Conservation (phyloP, 2,329 filamentous ascomycete genomes). For the Cercospora janseana region DNA sequence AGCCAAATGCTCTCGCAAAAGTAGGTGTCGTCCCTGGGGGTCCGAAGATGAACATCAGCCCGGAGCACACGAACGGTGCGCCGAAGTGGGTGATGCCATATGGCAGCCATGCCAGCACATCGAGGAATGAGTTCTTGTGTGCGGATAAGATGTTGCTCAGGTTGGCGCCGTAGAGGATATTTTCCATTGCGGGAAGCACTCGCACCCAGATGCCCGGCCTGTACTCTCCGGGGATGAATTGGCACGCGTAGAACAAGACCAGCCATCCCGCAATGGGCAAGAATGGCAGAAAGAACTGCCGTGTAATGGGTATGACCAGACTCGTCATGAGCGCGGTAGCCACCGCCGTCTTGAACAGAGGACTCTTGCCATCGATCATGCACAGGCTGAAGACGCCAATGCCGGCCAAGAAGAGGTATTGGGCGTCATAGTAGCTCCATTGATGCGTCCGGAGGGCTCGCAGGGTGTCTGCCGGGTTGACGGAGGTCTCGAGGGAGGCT, state of each 20-base stretch:
- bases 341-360: conserved; percentile 71
- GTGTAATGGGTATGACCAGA: conserved; percentile 75
- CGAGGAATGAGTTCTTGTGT: conserved; percentile 77
- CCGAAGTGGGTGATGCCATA: conserved; percentile 91
- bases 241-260: conserved; percentile 86
- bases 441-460: conserved; percentile 71
- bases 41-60: conserved; percentile 81
- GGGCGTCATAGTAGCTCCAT: conserved; percentile 80
- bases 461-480: conserved; percentile 75
- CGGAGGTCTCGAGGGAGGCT: conserved; percentile 74
- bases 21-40: conserved; percentile 81
- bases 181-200: conserved; percentile 88
- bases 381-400: conserved; percentile 79
- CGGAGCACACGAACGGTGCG: conserved; percentile 74
- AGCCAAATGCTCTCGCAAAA: conserved; percentile 84
- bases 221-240: conserved; percentile 86
- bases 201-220: conserved; percentile 94
- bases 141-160: conserved; percentile 92
- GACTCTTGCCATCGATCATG: conserved; percentile 75
- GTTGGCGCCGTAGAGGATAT: conserved; percentile 94
- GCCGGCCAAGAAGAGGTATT: conserved; percentile 73
- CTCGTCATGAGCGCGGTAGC: conserved; percentile 66
- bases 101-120: conserved; percentile 87
- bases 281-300: conserved; percentile 88
- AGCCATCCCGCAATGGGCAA: conserved; percentile 83